Evolutionary conservation across 164 flowering plant species (phyloP).

Genomic region (Magnolia sinica): DNA sequence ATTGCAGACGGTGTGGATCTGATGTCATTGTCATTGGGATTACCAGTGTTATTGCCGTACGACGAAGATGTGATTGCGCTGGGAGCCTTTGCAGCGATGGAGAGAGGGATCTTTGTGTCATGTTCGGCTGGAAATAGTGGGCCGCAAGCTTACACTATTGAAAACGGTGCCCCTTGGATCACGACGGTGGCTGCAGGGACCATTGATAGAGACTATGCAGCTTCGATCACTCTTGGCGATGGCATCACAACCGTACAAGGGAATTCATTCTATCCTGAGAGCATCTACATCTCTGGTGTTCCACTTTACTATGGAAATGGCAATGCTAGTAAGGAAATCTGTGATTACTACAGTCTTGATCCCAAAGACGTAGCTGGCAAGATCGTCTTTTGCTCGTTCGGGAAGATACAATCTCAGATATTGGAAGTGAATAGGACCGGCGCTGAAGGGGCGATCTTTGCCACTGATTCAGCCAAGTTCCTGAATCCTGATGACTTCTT

Average conservation of each 20-base stretch:
- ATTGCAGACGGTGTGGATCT: conserved; percentile 22
- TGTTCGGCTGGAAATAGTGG: conserved; percentile 20
- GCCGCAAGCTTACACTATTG: conserved; percentile 7
- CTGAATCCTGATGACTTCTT: conserved; percentile 14
- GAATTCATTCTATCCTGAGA: conserved; percentile 30
- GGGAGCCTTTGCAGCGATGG: conserved; percentile 21
- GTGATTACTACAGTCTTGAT: neutral
- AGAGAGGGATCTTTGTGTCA: conserved; percentile 27
- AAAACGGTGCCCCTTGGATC: conserved; percentile 27
- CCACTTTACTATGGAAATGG: conserved; percentile 33
- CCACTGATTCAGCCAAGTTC: conserved; percentile 10
- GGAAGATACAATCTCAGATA: neutral
- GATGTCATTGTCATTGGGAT: conserved; percentile 20
- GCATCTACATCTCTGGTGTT: conserved; percentile 19
- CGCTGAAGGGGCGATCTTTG: conserved; percentile 24
- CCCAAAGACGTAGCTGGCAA: conserved; percentile 3
- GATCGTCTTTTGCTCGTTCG: conserved; percentile 20
- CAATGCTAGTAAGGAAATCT: conserved; percentile 18
- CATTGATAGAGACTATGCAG: conserved; percentile 17
- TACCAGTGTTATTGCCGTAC: neutral
- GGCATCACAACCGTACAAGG: conserved; percentile 21
- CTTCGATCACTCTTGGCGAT: conserved; percentile 13
- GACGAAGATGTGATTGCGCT: conserved; percentile 5
- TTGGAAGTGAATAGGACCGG: conserved; percentile 13
- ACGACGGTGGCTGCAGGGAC: conserved; percentile 25